Evolutionary conservation across 1,284 basidiomycete genomes (phyloP).

Genomic region (Boletus austroedulis): DNA sequence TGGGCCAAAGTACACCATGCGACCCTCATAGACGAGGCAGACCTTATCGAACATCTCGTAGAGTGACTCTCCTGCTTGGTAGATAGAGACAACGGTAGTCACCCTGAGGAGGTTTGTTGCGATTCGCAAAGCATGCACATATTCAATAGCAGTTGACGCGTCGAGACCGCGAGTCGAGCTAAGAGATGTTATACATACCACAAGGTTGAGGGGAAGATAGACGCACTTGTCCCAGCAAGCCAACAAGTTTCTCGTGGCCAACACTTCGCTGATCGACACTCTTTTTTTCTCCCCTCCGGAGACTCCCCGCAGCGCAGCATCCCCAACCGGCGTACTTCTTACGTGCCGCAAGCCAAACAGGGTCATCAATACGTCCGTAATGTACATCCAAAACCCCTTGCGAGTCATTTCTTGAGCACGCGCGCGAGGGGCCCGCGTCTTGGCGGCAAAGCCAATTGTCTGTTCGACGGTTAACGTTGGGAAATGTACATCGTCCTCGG

Average conservation of each 20-base stretch:
- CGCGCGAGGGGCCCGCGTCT: slow-evolving; percentile 53
- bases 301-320: slow-evolving; percentile 73
- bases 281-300: slow-evolving; percentile 80
- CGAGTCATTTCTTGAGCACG: slow-evolving; percentile 47
- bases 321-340: slow-evolving; percentile 62
- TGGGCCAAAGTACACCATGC: slow-evolving; percentile 71
- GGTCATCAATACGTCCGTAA: slow-evolving; percentile 57
- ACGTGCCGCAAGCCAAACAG: slow-evolving; percentile 73
- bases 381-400: slow-evolving; percentile 44
- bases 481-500: slow-evolving; percentile 75
- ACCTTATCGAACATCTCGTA: slow-evolving; percentile 68
- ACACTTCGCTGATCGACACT: slow-evolving; percentile 58
- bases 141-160: slow-evolving; percentile 67
- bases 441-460: slow-evolving; percentile 63
- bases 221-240: slow-evolving; percentile 54
- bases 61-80: slow-evolving; percentile 61
- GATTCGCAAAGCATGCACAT: slow-evolving; percentile 57
- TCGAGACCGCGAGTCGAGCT: slow-evolving; percentile 73
- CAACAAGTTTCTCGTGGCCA: slow-evolving; percentile 45
- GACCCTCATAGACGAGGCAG: slow-evolving; percentile 65
- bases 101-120: slow-evolving; percentile 54
- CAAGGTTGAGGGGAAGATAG: not conserved
- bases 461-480: slow-evolving; percentile 71
- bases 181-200: not conserved
- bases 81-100: slow-evolving; percentile 64